These are phyloP conservation scores for Monosporascus sp. DNA, from an alignment of 2,329 filamentous ascomycete species.

Conservation along the genomic window DNA sequence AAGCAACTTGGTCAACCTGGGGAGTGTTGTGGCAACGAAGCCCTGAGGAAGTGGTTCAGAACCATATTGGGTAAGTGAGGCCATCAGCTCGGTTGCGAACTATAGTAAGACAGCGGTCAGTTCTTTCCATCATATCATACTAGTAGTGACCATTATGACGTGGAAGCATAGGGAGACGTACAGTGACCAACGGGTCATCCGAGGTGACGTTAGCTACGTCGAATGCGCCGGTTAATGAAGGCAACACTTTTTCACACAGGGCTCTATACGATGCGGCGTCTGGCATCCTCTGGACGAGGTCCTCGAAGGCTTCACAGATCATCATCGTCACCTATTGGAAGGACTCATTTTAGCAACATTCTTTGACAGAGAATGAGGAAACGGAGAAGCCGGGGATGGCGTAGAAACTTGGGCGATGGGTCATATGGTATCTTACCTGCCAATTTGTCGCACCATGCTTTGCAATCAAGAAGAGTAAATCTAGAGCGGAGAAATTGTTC, in stretches of 20 bases:
- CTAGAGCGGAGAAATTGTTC: constrained; percentile 66
- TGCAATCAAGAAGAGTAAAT: constrained; percentile 81
- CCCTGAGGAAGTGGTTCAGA: constrained; percentile 79
- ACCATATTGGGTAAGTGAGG: constrained; percentile 75
- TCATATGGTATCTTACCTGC: constrained; percentile 40
- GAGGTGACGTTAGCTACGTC: constrained; percentile 82
- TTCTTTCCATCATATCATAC: neutral
- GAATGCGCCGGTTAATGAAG: constrained; percentile 82
- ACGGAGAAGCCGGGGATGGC: neutral
- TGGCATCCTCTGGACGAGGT: constrained; percentile 66
- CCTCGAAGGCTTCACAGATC: constrained; percentile 86
- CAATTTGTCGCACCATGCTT: constrained; percentile 87
- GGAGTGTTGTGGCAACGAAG: constrained; percentile 79
- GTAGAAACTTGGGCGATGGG: neutral
- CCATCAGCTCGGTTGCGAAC: constrained; percentile 79
- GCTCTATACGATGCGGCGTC: constrained; percentile 65
- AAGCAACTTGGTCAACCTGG: constrained; percentile 77
- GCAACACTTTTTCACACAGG: constrained; percentile 80
- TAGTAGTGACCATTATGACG: neutral
- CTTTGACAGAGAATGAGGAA: neutral
- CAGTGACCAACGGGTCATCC: constrained; percentile 76
- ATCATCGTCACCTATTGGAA: constrained; percentile 60
- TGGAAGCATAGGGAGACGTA: constrained; percentile 28
- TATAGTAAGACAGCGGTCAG: constrained; percentile 24
- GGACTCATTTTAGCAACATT: constrained; percentile 3